These are phyloP conservation scores for Nannizziopsis arthrosporioides DNA, from an alignment of 2,329 filamentous ascomycete species.

Conservation along the genomic window DNA sequence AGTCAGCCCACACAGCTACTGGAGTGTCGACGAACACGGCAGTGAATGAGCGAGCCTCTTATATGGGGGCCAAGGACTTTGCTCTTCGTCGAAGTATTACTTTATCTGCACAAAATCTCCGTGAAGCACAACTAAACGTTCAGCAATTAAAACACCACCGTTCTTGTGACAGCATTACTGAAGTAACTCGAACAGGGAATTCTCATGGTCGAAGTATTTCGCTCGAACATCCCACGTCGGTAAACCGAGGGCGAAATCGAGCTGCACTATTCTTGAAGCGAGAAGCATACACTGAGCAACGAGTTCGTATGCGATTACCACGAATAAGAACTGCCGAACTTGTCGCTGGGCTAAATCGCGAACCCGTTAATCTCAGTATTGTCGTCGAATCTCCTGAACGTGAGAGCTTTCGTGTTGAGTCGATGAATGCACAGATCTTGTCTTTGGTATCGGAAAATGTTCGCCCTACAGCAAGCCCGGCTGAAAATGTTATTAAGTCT, in stretches of 20 bases:
- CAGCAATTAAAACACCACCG: constrained; percentile 6
- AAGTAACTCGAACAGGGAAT: neutral
- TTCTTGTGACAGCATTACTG: constrained; percentile 1
- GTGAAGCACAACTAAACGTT: neutral
- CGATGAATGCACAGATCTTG: neutral
- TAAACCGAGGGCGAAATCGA: neutral
- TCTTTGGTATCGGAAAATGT: neutral
- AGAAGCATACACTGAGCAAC: neutral
- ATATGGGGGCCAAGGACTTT: constrained; percentile 3
- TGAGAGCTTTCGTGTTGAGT: neutral
- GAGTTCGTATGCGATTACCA: constrained; percentile 12
- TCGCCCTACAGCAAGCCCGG: neutral
- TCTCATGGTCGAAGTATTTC: constrained; percentile 3
- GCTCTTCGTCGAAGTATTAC: constrained; percentile 3
- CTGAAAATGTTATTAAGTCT: neutral
- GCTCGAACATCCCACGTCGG: neutral
- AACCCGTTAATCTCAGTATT: constrained; percentile 10
- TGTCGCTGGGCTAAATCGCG: neutral
- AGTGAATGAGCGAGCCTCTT: neutral
- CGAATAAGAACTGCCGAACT: constrained; percentile 11
- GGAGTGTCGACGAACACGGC: neutral
- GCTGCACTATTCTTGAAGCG: neutral
- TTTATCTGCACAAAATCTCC: constrained; percentile 5
- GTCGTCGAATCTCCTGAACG: constrained; percentile 13
- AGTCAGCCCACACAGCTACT: neutral